Percentiles rank a stretch among this genome's conserved stretches.
Conservation (phyloP, 2,329 filamentous ascomycete genomes). For the Stemphylium vesicarium region DNA sequence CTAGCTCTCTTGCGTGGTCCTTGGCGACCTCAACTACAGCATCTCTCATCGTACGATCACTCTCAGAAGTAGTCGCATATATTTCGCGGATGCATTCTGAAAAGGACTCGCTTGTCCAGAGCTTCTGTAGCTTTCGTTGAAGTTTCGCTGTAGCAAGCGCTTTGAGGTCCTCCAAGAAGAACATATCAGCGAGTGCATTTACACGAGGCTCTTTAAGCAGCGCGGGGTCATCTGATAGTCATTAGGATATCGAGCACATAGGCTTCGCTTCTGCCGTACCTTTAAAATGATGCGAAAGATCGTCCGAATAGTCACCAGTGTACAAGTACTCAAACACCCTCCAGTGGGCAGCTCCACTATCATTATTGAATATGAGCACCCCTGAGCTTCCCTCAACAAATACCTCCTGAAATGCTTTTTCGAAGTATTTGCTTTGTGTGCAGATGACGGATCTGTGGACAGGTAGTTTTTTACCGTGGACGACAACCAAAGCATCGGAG, state of each 20-base stretch:
- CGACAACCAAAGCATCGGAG: slow-evolving; percentile 13
- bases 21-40: slow-evolving; percentile 13
- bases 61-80: slow-evolving; percentile 14
- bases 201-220: slow-evolving; percentile 14
- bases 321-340: slow-evolving; percentile 25
- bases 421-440: slow-evolving; percentile 21
- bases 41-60: slow-evolving; percentile 3
- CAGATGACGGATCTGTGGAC: slow-evolving; percentile 16
- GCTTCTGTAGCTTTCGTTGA: slow-evolving; percentile 8
- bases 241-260: background rate
- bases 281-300: slow-evolving; percentile 10
- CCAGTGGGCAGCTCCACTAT: slow-evolving; percentile 14
- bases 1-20: slow-evolving; percentile 5
- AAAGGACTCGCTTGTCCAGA: slow-evolving; percentile 11
- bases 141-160: slow-evolving; percentile 8
- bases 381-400: slow-evolving; percentile 17
- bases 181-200: slow-evolving; percentile 19
- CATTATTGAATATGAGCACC: slow-evolving; percentile 10
- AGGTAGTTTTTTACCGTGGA: slow-evolving; percentile 11
- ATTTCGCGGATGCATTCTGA: slow-evolving; percentile 17
- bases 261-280: background rate
- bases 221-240: slow-evolving; percentile 9
- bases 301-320: slow-evolving; percentile 16
- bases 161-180: slow-evolving; percentile 17
- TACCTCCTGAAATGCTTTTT: slow-evolving; percentile 13